Evolutionary conservation across 805 yeast species (phyloP).

Genomic region (Ogataea nonfermentans): DNA sequence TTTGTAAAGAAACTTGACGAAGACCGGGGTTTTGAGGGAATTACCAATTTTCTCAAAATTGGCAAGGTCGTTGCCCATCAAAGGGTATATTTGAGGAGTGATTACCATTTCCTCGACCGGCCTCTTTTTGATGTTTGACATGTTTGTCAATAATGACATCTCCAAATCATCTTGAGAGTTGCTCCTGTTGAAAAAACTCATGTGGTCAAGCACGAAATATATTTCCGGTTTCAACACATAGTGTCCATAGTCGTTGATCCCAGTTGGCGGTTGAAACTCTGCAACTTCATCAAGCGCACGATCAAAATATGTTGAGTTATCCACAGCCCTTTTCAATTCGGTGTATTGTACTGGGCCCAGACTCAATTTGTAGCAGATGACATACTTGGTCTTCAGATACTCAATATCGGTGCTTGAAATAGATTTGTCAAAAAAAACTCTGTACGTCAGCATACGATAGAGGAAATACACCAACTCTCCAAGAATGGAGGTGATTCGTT

Average conservation of each 20-base stretch:
- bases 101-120: slow-evolving; percentile 46
- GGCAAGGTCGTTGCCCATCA: slow-evolving; percentile 25
- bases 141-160: slow-evolving; percentile 42
- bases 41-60: slow-evolving; percentile 44
- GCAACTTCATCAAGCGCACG: slow-evolving; percentile 55
- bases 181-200: slow-evolving; percentile 46
- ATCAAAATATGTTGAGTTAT: slow-evolving; percentile 43
- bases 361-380: slow-evolving; percentile 51
- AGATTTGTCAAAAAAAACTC: slow-evolving; percentile 28
- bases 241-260: slow-evolving; percentile 64
- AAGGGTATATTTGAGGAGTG: slow-evolving; percentile 41
- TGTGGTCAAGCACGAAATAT: slow-evolving; percentile 55
- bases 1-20: slow-evolving; percentile 58
- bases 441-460: slow-evolving; percentile 41
- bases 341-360: slow-evolving; percentile 56
- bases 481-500: slow-evolving; percentile 43
- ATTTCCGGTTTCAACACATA: slow-evolving; percentile 53
- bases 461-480: slow-evolving; percentile 43
- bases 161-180: slow-evolving; percentile 52
- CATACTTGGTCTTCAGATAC: slow-evolving; percentile 32
- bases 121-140: slow-evolving; percentile 39
- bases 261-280: slow-evolving; percentile 61
- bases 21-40: slow-evolving; percentile 49
- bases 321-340: slow-evolving; percentile 35
- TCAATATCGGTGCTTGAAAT: slow-evolving; percentile 16